Evolutionary conservation across 345 rosid genomes (phyloP).

Genomic region (Rubroshorea leprosula): DNA sequence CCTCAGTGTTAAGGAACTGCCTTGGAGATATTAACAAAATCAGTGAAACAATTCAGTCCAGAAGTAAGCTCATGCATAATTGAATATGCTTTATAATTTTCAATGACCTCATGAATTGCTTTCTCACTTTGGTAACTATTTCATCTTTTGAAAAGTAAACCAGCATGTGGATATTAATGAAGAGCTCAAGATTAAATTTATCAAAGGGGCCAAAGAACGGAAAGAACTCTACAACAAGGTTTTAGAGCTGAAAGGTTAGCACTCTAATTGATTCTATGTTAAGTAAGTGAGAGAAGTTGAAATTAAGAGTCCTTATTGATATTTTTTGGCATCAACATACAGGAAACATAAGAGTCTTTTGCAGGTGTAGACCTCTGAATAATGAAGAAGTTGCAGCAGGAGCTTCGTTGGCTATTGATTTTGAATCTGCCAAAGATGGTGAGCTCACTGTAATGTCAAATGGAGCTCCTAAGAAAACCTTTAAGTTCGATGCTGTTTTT

Average conservation of each 20-base stretch:
- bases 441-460: constrained; percentile 72
- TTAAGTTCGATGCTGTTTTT: constrained; percentile 87
- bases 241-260: constrained; percentile 84
- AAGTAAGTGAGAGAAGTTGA: constrained; percentile 8
- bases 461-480: constrained; percentile 73
- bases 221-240: constrained; percentile 92
- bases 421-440: constrained; percentile 78
- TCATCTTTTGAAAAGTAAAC: constrained; percentile 43
- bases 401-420: constrained; percentile 57
- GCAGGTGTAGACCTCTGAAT: constrained; percentile 88
- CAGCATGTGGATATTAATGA: constrained; percentile 53
- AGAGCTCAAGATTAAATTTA: constrained; percentile 59
- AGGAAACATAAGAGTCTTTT: constrained; percentile 97
- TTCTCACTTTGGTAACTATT: background rate
- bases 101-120: background rate
- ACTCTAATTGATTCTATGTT: background rate
- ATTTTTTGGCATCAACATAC: constrained; percentile 22
- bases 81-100: background rate
- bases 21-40: constrained; percentile 45
- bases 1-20: constrained; percentile 44
- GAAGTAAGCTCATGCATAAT: constrained; percentile 35
- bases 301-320: constrained; percentile 19
- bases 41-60: constrained; percentile 42
- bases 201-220: constrained; percentile 56
- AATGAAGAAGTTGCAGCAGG: constrained; percentile 59